Evolutionary conservation across 352 stramenopile species (phyloP), one percentile per base, ranked within the genome.

Genomic region (Phytophthora melonis): DNA sequence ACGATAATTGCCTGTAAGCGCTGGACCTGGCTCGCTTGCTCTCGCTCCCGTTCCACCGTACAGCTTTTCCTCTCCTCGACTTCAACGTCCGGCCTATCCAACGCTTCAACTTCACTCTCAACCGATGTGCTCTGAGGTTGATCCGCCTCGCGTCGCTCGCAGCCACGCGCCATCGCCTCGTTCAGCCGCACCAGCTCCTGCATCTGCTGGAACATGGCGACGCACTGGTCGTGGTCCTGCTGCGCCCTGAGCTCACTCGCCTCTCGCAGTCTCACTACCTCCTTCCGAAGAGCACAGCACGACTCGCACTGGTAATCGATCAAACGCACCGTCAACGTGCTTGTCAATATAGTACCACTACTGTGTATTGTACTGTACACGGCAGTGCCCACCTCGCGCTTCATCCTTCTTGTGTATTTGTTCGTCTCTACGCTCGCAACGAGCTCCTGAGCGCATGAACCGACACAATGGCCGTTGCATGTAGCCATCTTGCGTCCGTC

Each of bases 151-250:
- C 5, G 21, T n/a, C n/a, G 34, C 0, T 57, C 70, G 7, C 39
- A 68, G 1, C 55, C 21, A 3, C 57, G 34, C 9, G 61, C 21
- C 0, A 83, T 54, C 16, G 72, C 66, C 32, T 70, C 36, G 34
- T 88, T 88, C 16, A 88, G 66, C 14, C 56, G 63, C 34, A 76
- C 80, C 25, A 90, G 70, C 25, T 72, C 66, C 66, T 90, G 68
- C 70, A 90, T 81, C 23, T 84, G 77, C 41, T 86, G 74, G 49
- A 75, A 84, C 69, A 90, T 86, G 7, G 61, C 66, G 1, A 77
- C 49, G 23, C 83, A 88, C 25, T 81, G 70, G 10, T 79, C 54
- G 21, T 83, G 74, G 39, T 90, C 83, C 5, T 55, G 43, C 23
- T 49, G 39, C 14, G 80, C 83, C 34, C 74, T 64, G 19, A 67